phyloP scores from a whole-genome alignment of 352 stramenopile species.

The Pythium scleroteichum region DNA sequence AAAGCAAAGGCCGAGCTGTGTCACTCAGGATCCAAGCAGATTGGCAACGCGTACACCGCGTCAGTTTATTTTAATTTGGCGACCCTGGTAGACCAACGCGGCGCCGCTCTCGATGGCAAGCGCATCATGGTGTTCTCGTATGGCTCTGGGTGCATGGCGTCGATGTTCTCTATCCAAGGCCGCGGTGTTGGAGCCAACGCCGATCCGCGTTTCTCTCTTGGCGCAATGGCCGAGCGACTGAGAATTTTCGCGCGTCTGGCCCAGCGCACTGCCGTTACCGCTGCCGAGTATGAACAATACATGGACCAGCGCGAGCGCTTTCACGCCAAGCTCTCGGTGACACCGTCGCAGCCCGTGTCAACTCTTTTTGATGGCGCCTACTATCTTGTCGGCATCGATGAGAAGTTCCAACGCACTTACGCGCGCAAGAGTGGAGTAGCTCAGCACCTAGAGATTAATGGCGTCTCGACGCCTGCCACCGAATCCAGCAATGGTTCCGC shows the following conservation, averaged over 20 bases:
- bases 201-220: slow-evolving; percentile 79
- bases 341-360: slow-evolving; percentile 67
- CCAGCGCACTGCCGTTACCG: slow-evolving; percentile 76
- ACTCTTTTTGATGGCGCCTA: slow-evolving; percentile 84
- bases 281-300: slow-evolving; percentile 90
- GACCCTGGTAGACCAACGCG: slow-evolving; percentile 81
- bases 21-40: slow-evolving; percentile 82
- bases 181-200: slow-evolving; percentile 24
- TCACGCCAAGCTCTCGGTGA: slow-evolving; percentile 68
- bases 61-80: slow-evolving; percentile 96
- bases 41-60: slow-evolving; percentile 98
- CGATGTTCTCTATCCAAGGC: slow-evolving; percentile 91
- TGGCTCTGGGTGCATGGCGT: slow-evolving; percentile 94
- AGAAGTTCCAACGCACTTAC: slow-evolving; percentile 89
- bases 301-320: slow-evolving; percentile 90
- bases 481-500: slow-evolving; percentile 37
- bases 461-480: background rate
- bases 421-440: slow-evolving; percentile 42
- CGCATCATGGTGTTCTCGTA: slow-evolving; percentile 96
- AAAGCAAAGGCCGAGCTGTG: slow-evolving; percentile 76
- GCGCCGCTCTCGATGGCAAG: slow-evolving; percentile 61
- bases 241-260: slow-evolving; percentile 84
- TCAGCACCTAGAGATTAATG: slow-evolving; percentile 8
- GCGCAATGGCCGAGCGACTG: slow-evolving; percentile 83
- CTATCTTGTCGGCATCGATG: slow-evolving; percentile 92